Evolutionary conservation across 2,329 filamentous ascomycete species (phyloP).

Genomic region (Colletotrichum tanaceti): DNA sequence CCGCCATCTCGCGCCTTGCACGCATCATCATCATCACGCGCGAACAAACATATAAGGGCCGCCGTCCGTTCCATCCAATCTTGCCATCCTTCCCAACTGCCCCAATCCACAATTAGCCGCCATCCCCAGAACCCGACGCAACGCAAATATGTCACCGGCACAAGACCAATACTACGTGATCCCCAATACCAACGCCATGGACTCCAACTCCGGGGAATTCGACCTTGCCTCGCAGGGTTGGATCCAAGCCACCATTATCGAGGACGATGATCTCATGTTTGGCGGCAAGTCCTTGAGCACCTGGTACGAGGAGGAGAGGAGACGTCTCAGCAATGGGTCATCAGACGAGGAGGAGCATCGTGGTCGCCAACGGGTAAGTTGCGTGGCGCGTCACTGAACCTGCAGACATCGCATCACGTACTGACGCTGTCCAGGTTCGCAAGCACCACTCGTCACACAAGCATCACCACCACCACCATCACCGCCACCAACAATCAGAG

Average conservation of each 20-base stretch:
- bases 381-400: background rate
- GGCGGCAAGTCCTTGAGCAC: constrained; percentile 69
- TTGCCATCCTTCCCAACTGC: background rate
- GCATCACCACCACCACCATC: constrained; percentile 33
- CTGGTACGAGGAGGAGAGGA: constrained; percentile 70
- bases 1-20: constrained; percentile 23
- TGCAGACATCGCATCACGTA: background rate
- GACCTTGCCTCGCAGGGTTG: constrained; percentile 54
- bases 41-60: constrained; percentile 34
- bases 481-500: background rate
- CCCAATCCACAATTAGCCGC: constrained; percentile 22
- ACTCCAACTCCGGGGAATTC: constrained; percentile 50
- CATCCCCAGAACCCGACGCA: constrained; percentile 18
- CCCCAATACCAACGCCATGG: constrained; percentile 50
- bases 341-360: constrained; percentile 55
- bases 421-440: constrained; percentile 37
- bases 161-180: constrained; percentile 46
- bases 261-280: constrained; percentile 71
- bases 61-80: constrained; percentile 27
- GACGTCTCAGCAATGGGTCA: constrained; percentile 54
- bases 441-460: constrained; percentile 40
- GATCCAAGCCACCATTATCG: constrained; percentile 67
- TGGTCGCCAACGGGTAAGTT: constrained; percentile 53
- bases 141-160: constrained; percentile 33
- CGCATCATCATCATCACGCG: background rate